These are phyloP conservation scores for Ramichloridium luteum DNA, from an alignment of 2,329 filamentous ascomycete species.

Conservation along the genomic window DNA sequence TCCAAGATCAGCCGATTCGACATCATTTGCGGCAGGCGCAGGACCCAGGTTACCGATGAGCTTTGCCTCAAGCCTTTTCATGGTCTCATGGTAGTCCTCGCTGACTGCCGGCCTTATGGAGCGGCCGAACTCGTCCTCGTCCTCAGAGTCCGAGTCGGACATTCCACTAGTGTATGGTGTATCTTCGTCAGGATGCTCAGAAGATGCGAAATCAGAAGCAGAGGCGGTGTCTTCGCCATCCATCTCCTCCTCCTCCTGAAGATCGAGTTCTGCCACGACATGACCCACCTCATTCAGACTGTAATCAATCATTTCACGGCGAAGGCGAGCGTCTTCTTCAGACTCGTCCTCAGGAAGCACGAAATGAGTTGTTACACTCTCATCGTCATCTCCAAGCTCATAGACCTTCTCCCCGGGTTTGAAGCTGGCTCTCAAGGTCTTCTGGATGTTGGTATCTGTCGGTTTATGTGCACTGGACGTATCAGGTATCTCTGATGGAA, in stretches of 20 bases:
- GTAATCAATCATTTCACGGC: constrained; percentile 84
- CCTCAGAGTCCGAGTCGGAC: constrained; percentile 52
- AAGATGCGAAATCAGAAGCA: constrained; percentile 16
- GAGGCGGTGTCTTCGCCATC: constrained; percentile 30
- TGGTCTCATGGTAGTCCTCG: constrained; percentile 64
- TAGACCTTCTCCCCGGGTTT: constrained; percentile 30
- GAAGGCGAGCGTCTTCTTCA: constrained; percentile 64
- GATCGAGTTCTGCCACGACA: constrained; percentile 80
- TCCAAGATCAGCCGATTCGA: constrained; percentile 25
- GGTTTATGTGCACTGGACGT: constrained; percentile 1
- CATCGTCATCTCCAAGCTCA: constrained; percentile 33
- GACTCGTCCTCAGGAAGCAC: constrained; percentile 64
- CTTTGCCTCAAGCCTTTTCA: constrained; percentile 73
- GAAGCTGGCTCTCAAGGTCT: constrained; percentile 18
- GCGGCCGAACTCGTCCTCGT: constrained; percentile 66
- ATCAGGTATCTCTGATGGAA: constrained; percentile 14
- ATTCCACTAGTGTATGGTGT: constrained; percentile 33
- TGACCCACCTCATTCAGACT: constrained; percentile 77
- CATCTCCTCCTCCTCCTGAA: constrained; percentile 55
- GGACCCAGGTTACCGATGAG: constrained; percentile 53
- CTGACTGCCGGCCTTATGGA: constrained; percentile 55
- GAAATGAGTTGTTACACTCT: constrained; percentile 31
- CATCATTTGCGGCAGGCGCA: constrained; percentile 24
- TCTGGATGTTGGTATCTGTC: constrained; percentile 13
- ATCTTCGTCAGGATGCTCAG: constrained; percentile 27